phyloP scores from a whole-genome alignment of 805 yeast species.

The Spathaspora sp. region DNA sequence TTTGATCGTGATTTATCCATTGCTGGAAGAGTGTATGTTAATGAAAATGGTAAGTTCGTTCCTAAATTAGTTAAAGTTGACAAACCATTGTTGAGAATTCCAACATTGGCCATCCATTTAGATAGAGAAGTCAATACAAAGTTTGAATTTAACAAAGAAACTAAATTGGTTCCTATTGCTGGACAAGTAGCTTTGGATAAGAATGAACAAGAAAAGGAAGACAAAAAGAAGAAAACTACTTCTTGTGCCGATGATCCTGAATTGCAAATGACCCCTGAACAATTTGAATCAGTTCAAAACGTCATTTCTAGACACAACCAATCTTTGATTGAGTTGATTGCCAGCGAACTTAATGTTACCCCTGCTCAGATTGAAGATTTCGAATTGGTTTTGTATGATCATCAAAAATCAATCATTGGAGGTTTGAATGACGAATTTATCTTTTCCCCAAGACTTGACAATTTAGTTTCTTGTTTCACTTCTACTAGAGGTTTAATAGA shows the following conservation, averaged over 20 bases:
- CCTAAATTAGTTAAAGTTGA: conserved; percentile 75
- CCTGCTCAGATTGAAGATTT: conserved; percentile 76
- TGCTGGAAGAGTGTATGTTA: conserved; percentile 87
- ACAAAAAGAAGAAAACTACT: conserved; percentile 9
- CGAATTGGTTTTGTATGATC: conserved; percentile 81
- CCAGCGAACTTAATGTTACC: conserved; percentile 54
- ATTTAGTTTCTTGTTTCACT: conserved; percentile 81
- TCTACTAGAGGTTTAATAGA: conserved; percentile 69
- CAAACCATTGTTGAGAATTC: conserved; percentile 84
- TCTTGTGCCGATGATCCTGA: conserved; percentile 52
- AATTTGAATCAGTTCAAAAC: conserved; percentile 61
- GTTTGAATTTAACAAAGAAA: conserved; percentile 86
- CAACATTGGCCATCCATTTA: conserved; percentile 91
- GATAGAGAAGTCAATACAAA: conserved; percentile 71
- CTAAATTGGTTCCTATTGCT: conserved; percentile 81
- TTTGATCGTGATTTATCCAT: conserved; percentile 88
- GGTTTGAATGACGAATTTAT: conserved; percentile 89
- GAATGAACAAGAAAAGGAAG: conserved; percentile 12
- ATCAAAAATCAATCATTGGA: conserved; percentile 79
- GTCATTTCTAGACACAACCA: conserved; percentile 74
- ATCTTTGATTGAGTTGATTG: conserved; percentile 65
- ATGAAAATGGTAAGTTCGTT: conserved; percentile 45
- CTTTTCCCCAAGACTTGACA: conserved; percentile 88
- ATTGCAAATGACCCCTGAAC: conserved; percentile 43
- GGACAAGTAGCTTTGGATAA: conserved; percentile 44